Evolutionary conservation across 1,139 yeast genomes (phyloP), one percentile per base, ranked within the genome.

Genomic region (Kurtzmaniella quercitrusa): DNA sequence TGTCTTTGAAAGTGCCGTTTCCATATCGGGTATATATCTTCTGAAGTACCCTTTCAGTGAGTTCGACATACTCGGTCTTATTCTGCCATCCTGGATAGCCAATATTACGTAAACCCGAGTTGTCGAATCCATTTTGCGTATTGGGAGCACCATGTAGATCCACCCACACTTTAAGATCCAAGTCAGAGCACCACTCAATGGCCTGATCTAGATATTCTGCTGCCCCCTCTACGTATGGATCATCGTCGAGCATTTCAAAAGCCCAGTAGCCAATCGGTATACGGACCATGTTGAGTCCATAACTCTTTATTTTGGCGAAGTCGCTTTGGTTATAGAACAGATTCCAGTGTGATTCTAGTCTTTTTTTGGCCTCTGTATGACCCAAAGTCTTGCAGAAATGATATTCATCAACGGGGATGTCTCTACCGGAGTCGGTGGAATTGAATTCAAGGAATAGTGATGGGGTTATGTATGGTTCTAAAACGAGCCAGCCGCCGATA

Each of bases 221-320:
- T 43, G 81, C 85, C 14, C 82, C 83, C 39, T 65, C 63, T 7
- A 81, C 81, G 48, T 79, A 82, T 1, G 86, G 85, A 57, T 82
- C 87, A 19, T 58, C 60, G 25, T 66, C 66, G 31, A 73, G 55
- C 25, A 56, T 56, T 47, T 68, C 65, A 62, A 81, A 81, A 3
- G 86, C 82, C 87, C 87, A 81, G 57, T 82, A 82, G 1, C 88
- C 87, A 37, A 81, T 68, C 4, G 88, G 88, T 23, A 82, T 70
- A 47, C 88, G 65, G 12, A 81, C 85, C 65, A 80, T 65, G 53
- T 81, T 82, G 49, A 82, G 67, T 0, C 86, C 87, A 44, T 61
- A 65, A 7, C 55, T 53, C 38, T 68, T 65, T 36, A 81, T 81
- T 39, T 65, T 55, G 27, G 60, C 54, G 47, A 81, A 79, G 56